These are phyloP conservation scores for Hyaloperonospora arabidopsidis DNA, from an alignment of 352 stramenopile genomes.

Conservation along the genomic window DNA sequence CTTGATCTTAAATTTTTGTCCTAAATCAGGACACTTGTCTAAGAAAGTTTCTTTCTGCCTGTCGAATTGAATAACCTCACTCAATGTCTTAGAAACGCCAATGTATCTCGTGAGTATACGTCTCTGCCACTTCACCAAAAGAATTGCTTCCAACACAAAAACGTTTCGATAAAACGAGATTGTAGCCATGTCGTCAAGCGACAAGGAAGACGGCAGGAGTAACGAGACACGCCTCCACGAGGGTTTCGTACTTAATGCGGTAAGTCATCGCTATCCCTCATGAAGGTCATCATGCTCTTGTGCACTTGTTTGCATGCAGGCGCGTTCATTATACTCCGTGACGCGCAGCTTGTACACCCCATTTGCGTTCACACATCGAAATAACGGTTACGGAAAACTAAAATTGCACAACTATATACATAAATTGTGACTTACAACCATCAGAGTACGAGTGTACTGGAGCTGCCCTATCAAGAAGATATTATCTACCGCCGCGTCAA, in stretches of 20 bases:
- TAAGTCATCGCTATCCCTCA: slow-evolving; percentile 13
- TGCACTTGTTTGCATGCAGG: no score
- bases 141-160: no score
- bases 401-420: slow-evolving; percentile 6
- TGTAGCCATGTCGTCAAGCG: slow-evolving; percentile 40
- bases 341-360: not conserved
- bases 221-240: slow-evolving; percentile 37
- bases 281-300: no score
- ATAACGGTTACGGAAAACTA: slow-evolving; percentile 11
- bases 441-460: slow-evolving; percentile 37
- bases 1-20: no score
- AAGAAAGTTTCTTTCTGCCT: no score
- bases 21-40: no score
- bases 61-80: no score
- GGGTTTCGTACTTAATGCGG: slow-evolving; percentile 56
- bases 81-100: no score
- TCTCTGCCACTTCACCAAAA: no score
- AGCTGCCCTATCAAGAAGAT: slow-evolving; percentile 36
- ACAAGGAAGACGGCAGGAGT: slow-evolving; percentile 65
- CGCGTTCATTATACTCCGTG: no score
- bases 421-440: slow-evolving; percentile 16
- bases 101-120: no score
- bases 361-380: not conserved
- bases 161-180: no score
- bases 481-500: slow-evolving; percentile 59